Base-by-base conservation (phyloP, 805 yeast species). In the Ogataea allantospora region DNA sequence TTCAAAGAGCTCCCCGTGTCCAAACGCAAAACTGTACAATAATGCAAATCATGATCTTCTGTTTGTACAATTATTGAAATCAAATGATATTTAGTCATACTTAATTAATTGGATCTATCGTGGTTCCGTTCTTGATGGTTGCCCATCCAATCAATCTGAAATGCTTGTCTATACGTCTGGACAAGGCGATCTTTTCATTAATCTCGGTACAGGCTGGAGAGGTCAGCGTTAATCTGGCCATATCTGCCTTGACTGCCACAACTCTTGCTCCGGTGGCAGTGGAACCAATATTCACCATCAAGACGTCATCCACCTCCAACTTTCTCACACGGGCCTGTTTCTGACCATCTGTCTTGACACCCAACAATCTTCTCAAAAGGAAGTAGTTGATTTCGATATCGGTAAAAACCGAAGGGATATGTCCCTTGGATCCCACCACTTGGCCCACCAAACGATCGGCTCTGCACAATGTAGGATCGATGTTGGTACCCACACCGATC, bases 91-190 rank as follows among this genome's bases (percentile, higher is more conserved):
- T 23, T 21, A 27, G 32, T 26, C 35, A 27, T 30, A 36, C 23
- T 37, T 61, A 73, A 54, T 73, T 73, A 54, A 80, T 68, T 53
- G 93, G 93, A 60, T 85, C 95, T 62, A 85, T 75, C 41, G 89
- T 82, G 44, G 89, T 83, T 68, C 96, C 96, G 69, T 86, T 88
- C 70, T 85, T 85, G 64, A 89, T 91, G 35, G 96, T 88, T 55
- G 99, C 99, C 99, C 99, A 93, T 57, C 99, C 99, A 70, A 93
- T 93, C 65, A 93, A 77, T 77, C 99, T 93, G 96, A 97, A 93
- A 68, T 93, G 99, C 79, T 91, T 91, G 65, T 93, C 99, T 57
- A 93, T 93, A 78, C 99, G 89, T 77, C 99, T 86, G 30, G 97
- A 88, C 60, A 93, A 73, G 26, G 99, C 99, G 66, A 93, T 91